Percentiles rank a stretch among this genome's conserved stretches.
phyloP scores from a whole-genome alignment of 2,329 filamentous ascomycete species.

The Byssochlamys sp. region DNA sequence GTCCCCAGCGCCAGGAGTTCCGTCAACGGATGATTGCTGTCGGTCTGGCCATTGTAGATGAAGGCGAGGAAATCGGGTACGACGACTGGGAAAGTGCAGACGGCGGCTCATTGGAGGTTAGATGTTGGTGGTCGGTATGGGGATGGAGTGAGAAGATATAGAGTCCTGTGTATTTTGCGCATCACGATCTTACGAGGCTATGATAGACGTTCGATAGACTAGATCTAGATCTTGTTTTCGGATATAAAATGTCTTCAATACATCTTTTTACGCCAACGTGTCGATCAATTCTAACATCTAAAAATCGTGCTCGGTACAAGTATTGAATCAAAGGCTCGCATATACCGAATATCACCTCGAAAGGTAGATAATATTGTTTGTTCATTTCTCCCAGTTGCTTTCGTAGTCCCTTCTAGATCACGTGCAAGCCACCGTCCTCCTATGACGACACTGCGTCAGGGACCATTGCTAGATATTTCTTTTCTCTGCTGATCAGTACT shows the following conservation, averaged over 20 bases:
- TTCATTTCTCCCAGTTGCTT: too few species aligned
- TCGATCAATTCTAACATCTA: too few species aligned
- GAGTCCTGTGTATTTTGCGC: background rate
- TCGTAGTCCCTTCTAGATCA: background rate
- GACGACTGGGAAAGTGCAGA: conserved; percentile 40
- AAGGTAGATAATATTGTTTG: too few species aligned
- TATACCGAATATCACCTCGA: too few species aligned
- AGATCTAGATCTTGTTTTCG: background rate
- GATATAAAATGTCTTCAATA: too few species aligned
- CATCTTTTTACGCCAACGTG: too few species aligned
- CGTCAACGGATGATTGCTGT: conserved; percentile 49
- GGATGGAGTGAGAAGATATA: conserved; percentile 31
- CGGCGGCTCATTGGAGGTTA: conserved; percentile 33
- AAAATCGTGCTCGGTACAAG: too few species aligned
- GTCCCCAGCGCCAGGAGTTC: conserved; percentile 54
- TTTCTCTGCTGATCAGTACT: background rate
- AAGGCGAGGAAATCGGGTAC: conserved; percentile 37
- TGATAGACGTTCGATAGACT: conserved; percentile 10
- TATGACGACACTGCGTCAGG: background rate
- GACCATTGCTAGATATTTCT: background rate
- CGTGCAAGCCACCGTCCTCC: background rate
- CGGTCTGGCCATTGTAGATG: conserved; percentile 44
- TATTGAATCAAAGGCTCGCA: too few species aligned
- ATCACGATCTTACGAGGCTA: conserved; percentile 23
- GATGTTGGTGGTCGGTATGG: conserved; percentile 42